Evolutionary conservation across 805 yeast genomes (phyloP).

Genomic region (Priceomyces castillae): DNA sequence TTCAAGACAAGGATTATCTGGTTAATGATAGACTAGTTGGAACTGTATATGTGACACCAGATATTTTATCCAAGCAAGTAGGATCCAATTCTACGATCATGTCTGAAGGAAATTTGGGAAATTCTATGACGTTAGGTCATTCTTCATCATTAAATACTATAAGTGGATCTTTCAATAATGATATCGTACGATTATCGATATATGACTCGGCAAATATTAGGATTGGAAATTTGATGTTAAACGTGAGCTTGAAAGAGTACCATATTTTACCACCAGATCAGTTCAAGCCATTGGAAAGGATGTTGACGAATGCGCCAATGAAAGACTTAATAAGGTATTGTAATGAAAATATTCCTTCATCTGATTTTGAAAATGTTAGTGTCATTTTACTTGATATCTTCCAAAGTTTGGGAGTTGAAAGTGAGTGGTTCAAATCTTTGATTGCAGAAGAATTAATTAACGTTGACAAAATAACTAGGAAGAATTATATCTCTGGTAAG

Average conservation of each 20-base stretch:
- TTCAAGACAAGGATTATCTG: slow-evolving; percentile 21
- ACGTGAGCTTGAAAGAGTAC: slow-evolving; percentile 48
- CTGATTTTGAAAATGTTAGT: slow-evolving; percentile 54
- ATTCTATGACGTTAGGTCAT: slow-evolving; percentile 21
- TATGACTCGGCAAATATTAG: slow-evolving; percentile 40
- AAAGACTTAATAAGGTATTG: slow-evolving; percentile 51
- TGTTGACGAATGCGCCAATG: slow-evolving; percentile 54
- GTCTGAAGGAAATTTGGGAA: slow-evolving; percentile 22
- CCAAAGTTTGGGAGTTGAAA: slow-evolving; percentile 65
- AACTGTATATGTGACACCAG: slow-evolving; percentile 52
- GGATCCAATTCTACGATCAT: slow-evolving; percentile 33
- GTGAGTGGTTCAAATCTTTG: slow-evolving; percentile 68
- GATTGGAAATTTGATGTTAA: slow-evolving; percentile 58
- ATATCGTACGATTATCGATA: slow-evolving; percentile 46
- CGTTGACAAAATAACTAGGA: slow-evolving; percentile 45
- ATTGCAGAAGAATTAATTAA: slow-evolving; percentile 63
- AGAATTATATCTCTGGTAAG: slow-evolving; percentile 35
- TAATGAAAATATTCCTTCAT: slow-evolving; percentile 34
- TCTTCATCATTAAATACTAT: slow-evolving; percentile 4
- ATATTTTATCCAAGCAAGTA: slow-evolving; percentile 39
- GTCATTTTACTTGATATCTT: slow-evolving; percentile 67
- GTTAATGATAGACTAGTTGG: slow-evolving; percentile 47
- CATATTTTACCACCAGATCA: slow-evolving; percentile 58
- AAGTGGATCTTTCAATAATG: slow-evolving; percentile 17
- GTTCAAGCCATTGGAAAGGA: slow-evolving; percentile 61